A percentile compares a stretch with the other conserved stretches of the same genome.
These are phyloP conservation scores for Pythium oligandrum DNA, from an alignment of 352 stramenopile species.

Conservation along the genomic window DNA sequence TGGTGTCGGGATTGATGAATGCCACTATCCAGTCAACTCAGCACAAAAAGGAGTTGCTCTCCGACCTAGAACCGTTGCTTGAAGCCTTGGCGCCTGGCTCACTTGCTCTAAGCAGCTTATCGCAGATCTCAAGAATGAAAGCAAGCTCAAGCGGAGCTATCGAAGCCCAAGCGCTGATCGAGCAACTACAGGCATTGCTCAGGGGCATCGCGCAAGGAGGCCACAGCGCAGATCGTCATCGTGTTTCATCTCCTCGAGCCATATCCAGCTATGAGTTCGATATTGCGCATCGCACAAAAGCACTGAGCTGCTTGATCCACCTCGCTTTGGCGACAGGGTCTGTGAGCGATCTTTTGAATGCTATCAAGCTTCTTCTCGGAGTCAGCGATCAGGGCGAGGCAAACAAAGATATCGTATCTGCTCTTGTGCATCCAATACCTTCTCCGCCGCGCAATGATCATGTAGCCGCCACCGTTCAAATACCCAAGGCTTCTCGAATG, in stretches of 20 bases:
- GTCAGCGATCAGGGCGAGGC: neutral
- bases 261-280: neutral
- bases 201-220: neutral
- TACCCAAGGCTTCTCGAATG: too few relatives aligned
- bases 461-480: too few relatives aligned
- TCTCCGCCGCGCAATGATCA: too few relatives aligned
- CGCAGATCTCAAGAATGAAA: conserved; percentile 11
- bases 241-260: neutral
- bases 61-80: conserved; percentile 8
- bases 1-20: conserved; percentile 32
- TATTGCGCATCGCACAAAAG: neutral
- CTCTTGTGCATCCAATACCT: too few relatives aligned
- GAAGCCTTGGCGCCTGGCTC: neutral
- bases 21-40: conserved; percentile 15
- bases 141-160: neutral
- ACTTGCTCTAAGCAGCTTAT: conserved; percentile 12
- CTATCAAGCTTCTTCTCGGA: neutral
- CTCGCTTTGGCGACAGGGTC: neutral
- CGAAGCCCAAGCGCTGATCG: conserved; percentile 21
- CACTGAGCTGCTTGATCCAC: neutral
- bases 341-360: neutral
- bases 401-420: too few relatives aligned
- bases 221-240: neutral
- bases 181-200: too few relatives aligned
- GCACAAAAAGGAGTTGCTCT: conserved; percentile 33